phyloP scores from a whole-genome alignment of 2,329 filamentous ascomycete genomes.

The Meredithiella fracta region DNA sequence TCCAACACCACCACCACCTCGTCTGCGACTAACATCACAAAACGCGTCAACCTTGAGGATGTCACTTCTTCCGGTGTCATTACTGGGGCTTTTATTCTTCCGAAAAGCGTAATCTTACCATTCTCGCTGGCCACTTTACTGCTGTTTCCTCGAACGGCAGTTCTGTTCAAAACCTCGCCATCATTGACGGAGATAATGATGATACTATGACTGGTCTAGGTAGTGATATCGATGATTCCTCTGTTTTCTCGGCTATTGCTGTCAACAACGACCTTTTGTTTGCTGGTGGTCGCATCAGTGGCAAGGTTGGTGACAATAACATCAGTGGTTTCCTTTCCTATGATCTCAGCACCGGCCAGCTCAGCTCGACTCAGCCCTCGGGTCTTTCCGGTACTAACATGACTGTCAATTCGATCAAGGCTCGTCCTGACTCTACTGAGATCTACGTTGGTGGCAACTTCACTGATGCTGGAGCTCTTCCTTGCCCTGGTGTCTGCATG shows the following conservation, averaged over 20 bases:
- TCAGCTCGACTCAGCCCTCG: constrained; percentile 52
- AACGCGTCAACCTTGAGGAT: constrained; percentile 17
- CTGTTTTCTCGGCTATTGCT: constrained; percentile 58
- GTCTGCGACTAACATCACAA: constrained; percentile 22
- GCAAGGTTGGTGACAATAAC: constrained; percentile 42
- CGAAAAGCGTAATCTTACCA: constrained; percentile 59
- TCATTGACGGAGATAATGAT: constrained; percentile 61
- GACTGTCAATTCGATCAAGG: constrained; percentile 59
- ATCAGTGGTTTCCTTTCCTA: constrained; percentile 68
- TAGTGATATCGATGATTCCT: constrained; percentile 48
- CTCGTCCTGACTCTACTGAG: constrained; percentile 52
- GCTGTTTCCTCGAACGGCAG: constrained; percentile 52
- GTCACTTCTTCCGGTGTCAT: constrained; percentile 42
- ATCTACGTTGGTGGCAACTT: constrained; percentile 82
- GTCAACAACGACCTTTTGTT: constrained; percentile 53
- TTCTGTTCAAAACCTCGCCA: constrained; percentile 59
- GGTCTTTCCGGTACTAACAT: constrained; percentile 52
- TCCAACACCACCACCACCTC: constrained; percentile 22
- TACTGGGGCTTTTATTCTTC: constrained; percentile 62
- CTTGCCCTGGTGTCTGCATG: constrained; percentile 67
- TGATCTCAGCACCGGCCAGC: constrained; percentile 49
- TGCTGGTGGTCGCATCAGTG: constrained; percentile 66
- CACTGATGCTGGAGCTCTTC: constrained; percentile 62
- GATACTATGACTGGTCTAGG: constrained; percentile 53
- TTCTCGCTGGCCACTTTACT: constrained; percentile 75